Base-by-base conservation (phyloP, 2,329 filamentous ascomycete species). In the Ophiostoma himal-ulmi region DNA sequence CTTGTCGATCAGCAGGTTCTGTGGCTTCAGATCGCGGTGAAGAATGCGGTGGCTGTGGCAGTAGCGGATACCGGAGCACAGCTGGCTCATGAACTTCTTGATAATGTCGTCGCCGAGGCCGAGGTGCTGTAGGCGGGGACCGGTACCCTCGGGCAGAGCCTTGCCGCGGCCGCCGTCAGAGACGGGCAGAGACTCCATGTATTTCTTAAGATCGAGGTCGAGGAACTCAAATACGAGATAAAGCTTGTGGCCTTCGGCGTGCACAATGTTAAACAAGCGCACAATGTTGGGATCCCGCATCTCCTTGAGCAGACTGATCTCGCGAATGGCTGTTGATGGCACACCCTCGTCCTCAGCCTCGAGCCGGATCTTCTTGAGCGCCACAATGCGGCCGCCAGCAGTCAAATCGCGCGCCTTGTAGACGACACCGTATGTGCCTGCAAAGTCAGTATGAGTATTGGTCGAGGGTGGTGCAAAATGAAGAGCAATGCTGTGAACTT, bases 291-390 rank as follows among this genome's bases (percentile, higher is more conserved):
- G 89, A 79, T 96, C 90, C 78, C 90, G 91, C 91, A 96, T 94
- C 81, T 96, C 92, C 81, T 96, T 96, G 76, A 96, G 87, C 69
- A 96, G 85, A 52, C 91, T 94, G 78, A 96, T 96, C 80, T 96
- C 92, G 76, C 92, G 91, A 77, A 96, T 96, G 74, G 92, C 93
- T 17, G 92, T 96, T 75, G 90, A 93, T 1, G 92, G 93, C 39
- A 96, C 92, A 74, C 92, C 92, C 78, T 96, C 92, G 82, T 96
- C 92, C 82, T 96, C 93, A 74, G 92, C 92, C 78, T 96, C 93
- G 75, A 96, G 89, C 73, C 92, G 89, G 78, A 96, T 96, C 83
- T 96, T 96, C 85, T 96, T 96, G 75, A 96, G 84, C 14, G 92
- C 92, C 73, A 96, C 92, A 76, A 96, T 94, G 76, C 91, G 90